Evolutionary conservation across 805 yeast genomes (phyloP).

Genomic region (Yarrowia bubula): DNA sequence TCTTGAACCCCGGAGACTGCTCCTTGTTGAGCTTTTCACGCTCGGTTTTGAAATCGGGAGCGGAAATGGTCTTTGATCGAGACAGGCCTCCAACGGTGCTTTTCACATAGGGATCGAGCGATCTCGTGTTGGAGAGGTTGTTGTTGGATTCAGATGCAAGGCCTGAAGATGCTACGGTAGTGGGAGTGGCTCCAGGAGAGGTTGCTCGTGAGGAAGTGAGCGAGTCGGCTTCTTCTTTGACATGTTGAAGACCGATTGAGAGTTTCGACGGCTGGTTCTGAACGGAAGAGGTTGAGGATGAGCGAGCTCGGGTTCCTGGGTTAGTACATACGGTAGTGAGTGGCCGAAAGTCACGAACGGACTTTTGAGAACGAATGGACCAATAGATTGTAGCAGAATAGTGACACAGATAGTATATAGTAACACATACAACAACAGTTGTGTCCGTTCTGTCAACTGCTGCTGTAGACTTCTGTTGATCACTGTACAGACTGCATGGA

Average conservation of each 20-base stretch:
- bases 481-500: too few relatives aligned
- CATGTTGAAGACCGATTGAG: slow-evolving; percentile 4
- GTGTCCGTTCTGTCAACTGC: too few relatives aligned
- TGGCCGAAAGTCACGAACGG: too few relatives aligned
- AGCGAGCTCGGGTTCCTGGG: slow-evolving; percentile 15
- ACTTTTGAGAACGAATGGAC: too few relatives aligned
- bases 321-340: neutral
- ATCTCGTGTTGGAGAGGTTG: slow-evolving; percentile 3
- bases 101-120: slow-evolving; percentile 10
- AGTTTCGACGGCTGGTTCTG: slow-evolving; percentile 10
- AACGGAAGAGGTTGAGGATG: slow-evolving; percentile 1
- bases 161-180: neutral
- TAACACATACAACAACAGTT: too few relatives aligned
- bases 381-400: too few relatives aligned
- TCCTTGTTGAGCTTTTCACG: slow-evolving; percentile 20
- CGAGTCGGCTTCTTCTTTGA: slow-evolving; percentile 9
- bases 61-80: slow-evolving; percentile 4
- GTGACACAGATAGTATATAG: too few relatives aligned
- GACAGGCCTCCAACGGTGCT: neutral
- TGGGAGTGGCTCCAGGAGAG: slow-evolving; percentile 2
- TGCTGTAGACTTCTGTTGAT: too few relatives aligned
- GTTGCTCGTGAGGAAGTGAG: neutral
- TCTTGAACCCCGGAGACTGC: slow-evolving; percentile 22
- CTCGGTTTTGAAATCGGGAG: slow-evolving; percentile 18
- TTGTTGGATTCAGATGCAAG: neutral